Conservation (phyloP, 2,329 filamentous ascomycete species). For the Podosphaera aphanis region DNA sequence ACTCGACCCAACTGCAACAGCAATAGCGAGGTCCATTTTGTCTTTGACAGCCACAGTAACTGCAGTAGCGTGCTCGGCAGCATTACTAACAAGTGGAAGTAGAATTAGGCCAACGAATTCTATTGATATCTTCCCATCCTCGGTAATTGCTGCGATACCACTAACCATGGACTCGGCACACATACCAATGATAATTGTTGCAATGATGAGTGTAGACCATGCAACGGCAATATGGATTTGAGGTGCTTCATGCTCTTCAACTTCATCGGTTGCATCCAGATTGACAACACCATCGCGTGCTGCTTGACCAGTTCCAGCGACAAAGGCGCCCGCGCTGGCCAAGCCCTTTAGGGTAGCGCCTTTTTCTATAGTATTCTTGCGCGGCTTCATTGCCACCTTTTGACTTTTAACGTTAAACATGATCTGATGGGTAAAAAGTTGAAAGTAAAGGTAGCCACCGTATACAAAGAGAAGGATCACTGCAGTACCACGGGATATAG, state of each 20-base stretch:
- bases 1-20: conserved; percentile 60
- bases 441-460: conserved; percentile 65
- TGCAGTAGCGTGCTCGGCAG: conserved; percentile 61
- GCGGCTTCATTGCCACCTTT: conserved; percentile 44
- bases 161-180: conserved; percentile 61
- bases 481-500: conserved; percentile 47
- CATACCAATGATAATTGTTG: conserved; percentile 47
- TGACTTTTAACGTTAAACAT: conserved; percentile 63
- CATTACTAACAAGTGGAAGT: conserved; percentile 62
- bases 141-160: conserved; percentile 51
- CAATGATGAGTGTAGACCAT: conserved; percentile 42
- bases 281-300: conserved; percentile 19
- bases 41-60: conserved; percentile 51
- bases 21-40: conserved; percentile 62
- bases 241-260: conserved; percentile 52
- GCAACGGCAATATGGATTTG: conserved; percentile 52
- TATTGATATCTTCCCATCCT: conserved; percentile 45
- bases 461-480: conserved; percentile 73
- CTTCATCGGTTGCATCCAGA: conserved; percentile 21
- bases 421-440: conserved; percentile 60
- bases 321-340: conserved; percentile 14
- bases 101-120: conserved; percentile 63
- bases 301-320: conserved; percentile 13
- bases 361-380: conserved; percentile 17
- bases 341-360: conserved; percentile 13